A percentile compares a stretch with the other conserved stretches of the same genome.
Conservation (phyloP, 2,329 filamentous ascomycete genomes). For the Scedosporium minutisporum region DNA sequence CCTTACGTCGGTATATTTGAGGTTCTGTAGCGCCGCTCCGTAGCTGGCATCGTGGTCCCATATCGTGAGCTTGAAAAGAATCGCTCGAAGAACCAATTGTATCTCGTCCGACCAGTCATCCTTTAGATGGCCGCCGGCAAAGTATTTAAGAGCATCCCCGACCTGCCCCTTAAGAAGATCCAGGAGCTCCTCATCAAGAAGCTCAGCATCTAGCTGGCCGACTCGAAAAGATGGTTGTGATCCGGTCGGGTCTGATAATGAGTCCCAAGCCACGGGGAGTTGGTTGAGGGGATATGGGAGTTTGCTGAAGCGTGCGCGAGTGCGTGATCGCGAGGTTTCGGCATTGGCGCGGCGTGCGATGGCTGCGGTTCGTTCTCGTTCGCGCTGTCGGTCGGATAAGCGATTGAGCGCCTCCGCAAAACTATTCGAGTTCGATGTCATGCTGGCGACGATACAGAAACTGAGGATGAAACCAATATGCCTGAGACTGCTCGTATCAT, state of each 20-base stretch:
- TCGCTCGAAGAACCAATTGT: constrained; percentile 60
- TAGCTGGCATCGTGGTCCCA: constrained; percentile 97
- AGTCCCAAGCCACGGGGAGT: constrained; percentile 56
- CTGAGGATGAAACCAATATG: neutral
- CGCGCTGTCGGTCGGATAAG: constrained; percentile 68
- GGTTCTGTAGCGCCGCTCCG: constrained; percentile 82
- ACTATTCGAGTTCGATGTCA: constrained; percentile 47
- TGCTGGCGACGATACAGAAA: constrained; percentile 17
- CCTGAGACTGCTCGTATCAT: neutral
- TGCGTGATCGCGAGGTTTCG: constrained; percentile 35
- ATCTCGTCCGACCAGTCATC: constrained; percentile 89
- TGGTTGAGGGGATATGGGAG: constrained; percentile 55
- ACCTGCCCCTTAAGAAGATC: constrained; percentile 79
- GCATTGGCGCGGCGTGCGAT: constrained; percentile 40
- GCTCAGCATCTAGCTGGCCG: constrained; percentile 89
- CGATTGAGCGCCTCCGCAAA: constrained; percentile 87
- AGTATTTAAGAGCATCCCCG: constrained; percentile 78
- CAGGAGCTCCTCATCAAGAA: constrained; percentile 87
- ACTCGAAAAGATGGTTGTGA: constrained; percentile 83
- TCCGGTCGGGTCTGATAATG: constrained; percentile 63
- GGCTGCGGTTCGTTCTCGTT: constrained; percentile 55
- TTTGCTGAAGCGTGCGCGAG: constrained; percentile 43
- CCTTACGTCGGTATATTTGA: constrained; percentile 81
- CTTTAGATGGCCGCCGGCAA: constrained; percentile 61
- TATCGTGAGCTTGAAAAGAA: constrained; percentile 88